Conservation (phyloP, 768 basidiomycete genomes). For the Lactarius sanguifluus region DNA sequence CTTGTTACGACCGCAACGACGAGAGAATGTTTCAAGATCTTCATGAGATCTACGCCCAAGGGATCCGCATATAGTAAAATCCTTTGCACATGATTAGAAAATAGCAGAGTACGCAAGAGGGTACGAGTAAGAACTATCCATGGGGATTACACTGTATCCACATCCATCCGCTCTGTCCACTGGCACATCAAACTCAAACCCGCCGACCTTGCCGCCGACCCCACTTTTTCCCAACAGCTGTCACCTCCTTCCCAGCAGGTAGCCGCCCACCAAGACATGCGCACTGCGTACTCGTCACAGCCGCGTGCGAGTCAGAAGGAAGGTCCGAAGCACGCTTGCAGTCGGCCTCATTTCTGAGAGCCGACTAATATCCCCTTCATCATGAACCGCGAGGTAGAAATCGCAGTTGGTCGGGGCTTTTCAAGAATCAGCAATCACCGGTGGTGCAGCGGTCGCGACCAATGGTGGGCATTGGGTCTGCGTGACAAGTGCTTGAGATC, state of each 20-base stretch:
- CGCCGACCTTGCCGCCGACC: conserved; percentile 49
- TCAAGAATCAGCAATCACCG: conserved; percentile 1
- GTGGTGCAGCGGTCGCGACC: conserved; percentile 4
- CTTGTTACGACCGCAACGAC: too few species aligned
- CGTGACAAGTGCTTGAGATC: background rate
- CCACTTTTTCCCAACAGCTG: conserved; percentile 52
- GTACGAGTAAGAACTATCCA: background rate
- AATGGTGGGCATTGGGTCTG: conserved; percentile 1
- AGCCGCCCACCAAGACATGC: conserved; percentile 69
- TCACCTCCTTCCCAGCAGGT: conserved; percentile 51
- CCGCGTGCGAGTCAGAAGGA: conserved; percentile 6
- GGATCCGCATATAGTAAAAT: background rate
- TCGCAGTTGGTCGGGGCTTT: background rate
- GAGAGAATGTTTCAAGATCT: too few species aligned
- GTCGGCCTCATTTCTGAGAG: background rate
- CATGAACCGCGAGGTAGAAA: conserved; percentile 10
- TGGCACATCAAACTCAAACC: conserved; percentile 46
- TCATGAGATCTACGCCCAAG: too few species aligned
- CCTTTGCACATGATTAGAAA: background rate
- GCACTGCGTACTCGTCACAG: conserved; percentile 64
- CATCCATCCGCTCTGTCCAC: background rate
- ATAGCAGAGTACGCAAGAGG: background rate
- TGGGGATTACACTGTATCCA: background rate
- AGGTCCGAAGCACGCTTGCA: background rate
- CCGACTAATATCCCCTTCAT: background rate